phyloP scores from a whole-genome alignment of 2,329 filamentous ascomycete species.

The Pseudohalonectria lignicola region DNA sequence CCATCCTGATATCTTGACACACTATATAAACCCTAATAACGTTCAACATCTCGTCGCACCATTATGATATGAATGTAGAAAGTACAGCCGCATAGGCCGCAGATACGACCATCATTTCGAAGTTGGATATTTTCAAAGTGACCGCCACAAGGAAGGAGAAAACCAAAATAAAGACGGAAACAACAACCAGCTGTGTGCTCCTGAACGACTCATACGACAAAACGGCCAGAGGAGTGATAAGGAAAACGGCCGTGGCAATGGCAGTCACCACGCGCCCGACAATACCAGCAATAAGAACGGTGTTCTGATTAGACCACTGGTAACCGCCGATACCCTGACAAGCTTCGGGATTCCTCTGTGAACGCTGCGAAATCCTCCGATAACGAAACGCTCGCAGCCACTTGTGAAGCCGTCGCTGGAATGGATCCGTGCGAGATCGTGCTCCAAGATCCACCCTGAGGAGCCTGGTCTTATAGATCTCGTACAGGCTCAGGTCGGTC shows the following conservation, averaged over 20 bases:
- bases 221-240: neutral
- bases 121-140: constrained; percentile 11
- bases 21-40: too few relatives aligned
- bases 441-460: constrained; percentile 17
- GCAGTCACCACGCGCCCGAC: neutral
- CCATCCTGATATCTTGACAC: too few relatives aligned
- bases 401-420: constrained; percentile 8
- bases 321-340: neutral
- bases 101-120: constrained; percentile 12
- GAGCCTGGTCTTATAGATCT: constrained; percentile 21
- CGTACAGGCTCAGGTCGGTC: constrained; percentile 15
- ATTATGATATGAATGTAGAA: constrained; percentile 4
- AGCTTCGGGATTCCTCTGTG: neutral
- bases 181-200: neutral
- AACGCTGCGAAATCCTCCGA: neutral
- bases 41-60: too few relatives aligned
- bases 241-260: neutral
- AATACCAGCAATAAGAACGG: neutral
- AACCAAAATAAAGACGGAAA: constrained; percentile 7
- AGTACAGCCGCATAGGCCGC: constrained; percentile 14
- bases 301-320: neutral
- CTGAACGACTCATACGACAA: neutral
- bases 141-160: constrained; percentile 9
- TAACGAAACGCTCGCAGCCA: constrained; percentile 7
- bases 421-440: constrained; percentile 8